Percentiles rank a stretch among this genome's conserved stretches.
These are phyloP conservation scores for Emmonsiellopsis sp. DNA, from an alignment of 2,329 filamentous ascomycete genomes.

Conservation along the genomic window DNA sequence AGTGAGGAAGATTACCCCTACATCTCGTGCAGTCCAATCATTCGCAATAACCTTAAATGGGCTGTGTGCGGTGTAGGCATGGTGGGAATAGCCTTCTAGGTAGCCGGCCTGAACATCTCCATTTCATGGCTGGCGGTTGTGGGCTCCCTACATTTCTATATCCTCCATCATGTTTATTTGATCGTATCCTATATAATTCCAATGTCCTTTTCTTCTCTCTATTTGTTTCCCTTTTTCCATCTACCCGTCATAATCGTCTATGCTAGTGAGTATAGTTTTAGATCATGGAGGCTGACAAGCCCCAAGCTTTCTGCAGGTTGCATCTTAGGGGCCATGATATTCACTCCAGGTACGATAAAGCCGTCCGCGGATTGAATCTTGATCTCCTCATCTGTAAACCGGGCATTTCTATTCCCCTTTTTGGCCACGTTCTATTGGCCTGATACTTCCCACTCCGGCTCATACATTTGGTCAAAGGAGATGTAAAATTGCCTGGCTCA, in stretches of 20 bases:
- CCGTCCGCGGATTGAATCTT: background rate
- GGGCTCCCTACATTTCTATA: slow-evolving; percentile 50
- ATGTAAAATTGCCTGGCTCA: no score
- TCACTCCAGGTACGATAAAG: slow-evolving; percentile 28
- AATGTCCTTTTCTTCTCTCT: slow-evolving; percentile 2
- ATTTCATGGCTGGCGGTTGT: slow-evolving; percentile 53
- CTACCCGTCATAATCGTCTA: background rate
- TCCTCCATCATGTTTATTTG: slow-evolving; percentile 3
- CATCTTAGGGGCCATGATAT: slow-evolving; percentile 22
- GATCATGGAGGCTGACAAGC: slow-evolving; percentile 17
- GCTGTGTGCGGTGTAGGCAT: slow-evolving; percentile 59
- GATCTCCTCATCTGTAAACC: no score
- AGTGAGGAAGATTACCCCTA: slow-evolving; percentile 71
- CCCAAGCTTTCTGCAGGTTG: slow-evolving; percentile 34
- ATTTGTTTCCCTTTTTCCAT: background rate
- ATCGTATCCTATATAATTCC: background rate
- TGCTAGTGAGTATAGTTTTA: background rate
- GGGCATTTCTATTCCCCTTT: slow-evolving; percentile 1
- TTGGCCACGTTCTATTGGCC: background rate
- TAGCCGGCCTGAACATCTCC: slow-evolving; percentile 45
- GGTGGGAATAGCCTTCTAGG: slow-evolving; percentile 68
- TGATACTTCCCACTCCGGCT: background rate
- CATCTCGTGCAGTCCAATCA: slow-evolving; percentile 52
- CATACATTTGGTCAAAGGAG: no score
- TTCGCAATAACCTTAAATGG: slow-evolving; percentile 54